These are phyloP conservation scores for Phytophthora parvispora DNA, from an alignment of 352 stramenopile genomes.

Conservation along the genomic window DNA sequence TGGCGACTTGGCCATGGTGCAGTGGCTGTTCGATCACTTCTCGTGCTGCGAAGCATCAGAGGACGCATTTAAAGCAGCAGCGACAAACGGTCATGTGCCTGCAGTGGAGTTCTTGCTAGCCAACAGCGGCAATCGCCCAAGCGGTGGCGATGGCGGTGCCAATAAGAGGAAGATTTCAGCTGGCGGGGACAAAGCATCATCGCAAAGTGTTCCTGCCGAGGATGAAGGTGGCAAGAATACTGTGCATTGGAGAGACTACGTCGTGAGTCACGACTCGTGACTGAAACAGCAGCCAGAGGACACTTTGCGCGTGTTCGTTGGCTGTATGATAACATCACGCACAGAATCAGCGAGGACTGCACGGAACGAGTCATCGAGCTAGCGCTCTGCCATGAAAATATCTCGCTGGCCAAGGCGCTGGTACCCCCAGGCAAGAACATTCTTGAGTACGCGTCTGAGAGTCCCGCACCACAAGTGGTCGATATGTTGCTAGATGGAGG, in stretches of 20 bases:
- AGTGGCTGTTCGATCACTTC: background rate
- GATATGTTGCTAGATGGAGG: background rate
- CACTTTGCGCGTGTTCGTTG: background rate
- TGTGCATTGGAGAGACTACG: background rate
- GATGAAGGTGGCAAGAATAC: background rate
- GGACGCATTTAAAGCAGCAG: background rate
- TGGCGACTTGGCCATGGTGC: background rate
- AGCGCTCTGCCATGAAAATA: background rate
- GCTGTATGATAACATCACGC: background rate
- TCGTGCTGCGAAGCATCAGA: background rate
- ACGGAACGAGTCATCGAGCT: background rate
- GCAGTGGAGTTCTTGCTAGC: background rate
- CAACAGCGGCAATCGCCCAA: background rate
- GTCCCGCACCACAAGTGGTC: background rate
- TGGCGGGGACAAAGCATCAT: background rate
- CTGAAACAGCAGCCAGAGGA: background rate
- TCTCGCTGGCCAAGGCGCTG: background rate
- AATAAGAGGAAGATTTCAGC: background rate
- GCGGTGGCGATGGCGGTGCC: background rate
- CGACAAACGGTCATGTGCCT: background rate
- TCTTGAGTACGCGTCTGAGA: background rate
- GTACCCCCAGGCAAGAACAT: background rate
- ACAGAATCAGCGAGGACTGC: background rate
- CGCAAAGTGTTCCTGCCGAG: background rate
- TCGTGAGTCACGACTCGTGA: too few species aligned